These are phyloP conservation scores for Pterocarpus santalinus DNA, from an alignment of 306 rosid genomes.

Conservation along the genomic window DNA sequence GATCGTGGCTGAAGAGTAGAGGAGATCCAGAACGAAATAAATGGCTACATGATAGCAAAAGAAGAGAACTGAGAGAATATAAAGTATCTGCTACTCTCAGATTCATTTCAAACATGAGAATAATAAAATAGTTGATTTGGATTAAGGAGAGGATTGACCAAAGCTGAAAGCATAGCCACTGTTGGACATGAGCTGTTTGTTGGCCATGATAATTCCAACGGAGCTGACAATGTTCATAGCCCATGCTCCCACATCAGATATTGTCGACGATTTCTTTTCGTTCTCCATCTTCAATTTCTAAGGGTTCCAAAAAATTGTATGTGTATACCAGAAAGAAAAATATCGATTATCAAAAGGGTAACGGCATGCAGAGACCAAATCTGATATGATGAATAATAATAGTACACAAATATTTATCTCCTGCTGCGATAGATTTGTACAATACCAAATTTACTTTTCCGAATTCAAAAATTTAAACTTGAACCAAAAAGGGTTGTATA, in stretches of 20 bases:
- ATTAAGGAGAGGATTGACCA: constrained; percentile 47
- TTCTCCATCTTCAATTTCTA: constrained; percentile 51
- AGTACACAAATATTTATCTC: not conserved
- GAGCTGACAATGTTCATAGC: constrained; percentile 89
- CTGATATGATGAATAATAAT: not conserved
- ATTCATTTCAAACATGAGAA: constrained; percentile 28
- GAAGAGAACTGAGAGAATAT: constrained; percentile 11
- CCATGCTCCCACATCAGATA: constrained; percentile 90
- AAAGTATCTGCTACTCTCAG: constrained; percentile 19
- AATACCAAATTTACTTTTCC: not conserved
- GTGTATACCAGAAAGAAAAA: not conserved
- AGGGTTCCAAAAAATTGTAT: not conserved
- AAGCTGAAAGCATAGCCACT: constrained; percentile 70
- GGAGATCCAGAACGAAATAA: constrained; percentile 27
- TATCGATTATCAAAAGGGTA: not conserved
- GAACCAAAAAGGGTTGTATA: not conserved
- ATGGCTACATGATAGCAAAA: not conserved
- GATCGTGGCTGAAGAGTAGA: constrained; percentile 26
- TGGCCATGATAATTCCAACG: constrained; percentile 89
- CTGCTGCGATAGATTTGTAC: not conserved
- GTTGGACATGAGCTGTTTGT: constrained; percentile 77
- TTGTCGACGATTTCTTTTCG: constrained; percentile 63
- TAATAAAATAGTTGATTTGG: not conserved
- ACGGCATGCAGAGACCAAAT: constrained; percentile 29
- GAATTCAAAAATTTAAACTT: not conserved